Conservation (phyloP, 73 alveolate species). For the Paramecium bursaria region DNA sequence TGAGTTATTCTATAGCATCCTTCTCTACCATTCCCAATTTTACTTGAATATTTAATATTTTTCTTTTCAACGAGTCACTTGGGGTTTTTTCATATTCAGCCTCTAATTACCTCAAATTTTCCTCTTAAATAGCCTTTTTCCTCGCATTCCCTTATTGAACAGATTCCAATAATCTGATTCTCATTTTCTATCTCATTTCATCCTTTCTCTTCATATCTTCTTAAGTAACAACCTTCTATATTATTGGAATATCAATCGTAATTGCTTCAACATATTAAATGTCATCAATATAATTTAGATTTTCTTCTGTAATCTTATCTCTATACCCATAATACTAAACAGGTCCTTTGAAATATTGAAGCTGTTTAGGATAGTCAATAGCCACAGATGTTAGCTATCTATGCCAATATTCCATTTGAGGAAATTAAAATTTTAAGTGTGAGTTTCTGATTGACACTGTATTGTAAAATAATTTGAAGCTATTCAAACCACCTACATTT, state of each 20-base stretch:
- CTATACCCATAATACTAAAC: constrained; percentile 32
- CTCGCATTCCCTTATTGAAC: constrained; percentile 7
- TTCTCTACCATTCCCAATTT: constrained; percentile 12
- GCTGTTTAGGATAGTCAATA: constrained; percentile 3
- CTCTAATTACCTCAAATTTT: not conserved
- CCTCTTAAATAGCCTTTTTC: not conserved
- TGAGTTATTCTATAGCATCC: constrained; percentile 37
- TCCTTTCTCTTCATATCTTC: constrained; percentile 46
- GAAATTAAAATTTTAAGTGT: constrained; percentile 36
- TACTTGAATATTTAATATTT: constrained; percentile 1
- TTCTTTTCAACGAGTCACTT: constrained; percentile 28
- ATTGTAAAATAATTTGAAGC: constrained; percentile 38
- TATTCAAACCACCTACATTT: constrained; percentile 42
- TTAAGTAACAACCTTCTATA: constrained; percentile 42
- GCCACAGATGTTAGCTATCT: constrained; percentile 11
- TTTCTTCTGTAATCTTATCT: constrained; percentile 42
- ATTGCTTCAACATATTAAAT: constrained; percentile 12
- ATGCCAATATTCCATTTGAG: constrained; percentile 46
- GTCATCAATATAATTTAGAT: not conserved
- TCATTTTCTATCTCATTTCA: constrained; percentile 53
- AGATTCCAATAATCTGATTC: constrained; percentile 46
- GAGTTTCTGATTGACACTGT: constrained; percentile 35
- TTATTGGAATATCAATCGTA: constrained; percentile 29
- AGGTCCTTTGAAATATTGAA: constrained; percentile 13
- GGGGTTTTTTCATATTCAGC: not conserved